phyloP scores from a whole-genome alignment of 2,329 filamentous ascomycete species.

The Talaromyces sp. region DNA sequence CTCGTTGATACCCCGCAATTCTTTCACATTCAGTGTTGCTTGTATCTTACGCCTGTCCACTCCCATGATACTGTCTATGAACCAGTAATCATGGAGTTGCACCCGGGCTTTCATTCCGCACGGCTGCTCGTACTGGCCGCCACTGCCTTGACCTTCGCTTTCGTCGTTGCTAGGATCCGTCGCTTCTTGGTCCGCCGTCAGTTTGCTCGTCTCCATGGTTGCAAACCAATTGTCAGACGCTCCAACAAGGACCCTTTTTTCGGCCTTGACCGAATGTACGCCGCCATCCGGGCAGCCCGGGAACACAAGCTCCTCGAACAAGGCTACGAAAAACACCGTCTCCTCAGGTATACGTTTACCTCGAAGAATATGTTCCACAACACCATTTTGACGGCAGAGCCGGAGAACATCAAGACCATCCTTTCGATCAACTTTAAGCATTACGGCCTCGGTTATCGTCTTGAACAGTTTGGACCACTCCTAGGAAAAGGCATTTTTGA shows the following conservation, averaged over 20 bases:
- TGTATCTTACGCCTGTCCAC: not conserved
- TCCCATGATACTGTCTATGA: not conserved
- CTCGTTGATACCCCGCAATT: not conserved
- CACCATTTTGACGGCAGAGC: constrained; percentile 33
- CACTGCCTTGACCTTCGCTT: not conserved
- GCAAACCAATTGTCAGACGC: constrained; percentile 11
- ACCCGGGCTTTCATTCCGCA: not conserved
- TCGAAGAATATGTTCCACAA: constrained; percentile 9
- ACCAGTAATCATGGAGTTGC: not conserved
- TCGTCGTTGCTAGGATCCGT: constrained; percentile 3
- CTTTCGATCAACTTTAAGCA: constrained; percentile 49
- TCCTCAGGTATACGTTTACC: constrained; percentile 5
- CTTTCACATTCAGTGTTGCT: not conserved
- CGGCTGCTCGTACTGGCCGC: not conserved
- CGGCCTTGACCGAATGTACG: constrained; percentile 6
- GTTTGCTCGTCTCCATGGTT: constrained; percentile 13
- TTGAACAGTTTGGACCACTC: constrained; percentile 10
- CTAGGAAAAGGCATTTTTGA: constrained; percentile 7
- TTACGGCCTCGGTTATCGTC: constrained; percentile 37
- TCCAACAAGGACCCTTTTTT: constrained; percentile 15
- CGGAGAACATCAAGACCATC: constrained; percentile 52
- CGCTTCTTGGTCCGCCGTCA: constrained; percentile 15
- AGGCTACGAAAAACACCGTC: not conserved
- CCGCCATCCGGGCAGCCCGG: not conserved
- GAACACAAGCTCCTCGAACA: not conserved